A percentile compares a stretch with the other conserved stretches of the same genome.
These are phyloP conservation scores for Mangifera indica DNA, from an alignment of 345 rosid species.

Conservation along the genomic window DNA sequence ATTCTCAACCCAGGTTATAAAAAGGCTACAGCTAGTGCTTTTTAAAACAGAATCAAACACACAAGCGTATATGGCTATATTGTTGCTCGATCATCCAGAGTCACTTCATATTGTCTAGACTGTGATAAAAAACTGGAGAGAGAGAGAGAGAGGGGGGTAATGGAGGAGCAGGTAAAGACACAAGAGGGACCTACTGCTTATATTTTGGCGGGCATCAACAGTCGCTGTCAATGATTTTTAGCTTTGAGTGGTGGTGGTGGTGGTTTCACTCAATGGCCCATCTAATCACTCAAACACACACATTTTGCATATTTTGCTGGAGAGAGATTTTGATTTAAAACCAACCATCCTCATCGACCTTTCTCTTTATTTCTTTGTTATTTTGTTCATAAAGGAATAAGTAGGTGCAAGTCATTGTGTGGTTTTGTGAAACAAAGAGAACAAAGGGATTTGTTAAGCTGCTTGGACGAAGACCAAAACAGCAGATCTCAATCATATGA, in stretches of 20 bases:
- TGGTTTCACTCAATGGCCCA: constrained; percentile 55
- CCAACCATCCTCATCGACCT: constrained; percentile 25
- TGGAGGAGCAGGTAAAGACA: constrained; percentile 49
- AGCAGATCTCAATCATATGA: constrained; percentile 78
- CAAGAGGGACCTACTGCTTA: constrained; percentile 71
- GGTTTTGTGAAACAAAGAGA: constrained; percentile 1
- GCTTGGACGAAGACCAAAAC: constrained; percentile 34
- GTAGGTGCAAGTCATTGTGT: constrained; percentile 19
- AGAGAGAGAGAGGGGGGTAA: constrained; percentile 22
- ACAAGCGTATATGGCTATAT: constrained; percentile 19
- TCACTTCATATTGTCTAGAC: too few species aligned
- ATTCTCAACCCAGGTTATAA: constrained; percentile 2
- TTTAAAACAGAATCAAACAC: constrained; percentile 13
- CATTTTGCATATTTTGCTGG: constrained; percentile 29
- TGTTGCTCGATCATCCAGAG: too few species aligned
- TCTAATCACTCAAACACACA: constrained; percentile 40
- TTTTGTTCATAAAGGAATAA: constrained; percentile 18
- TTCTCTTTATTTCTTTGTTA: constrained; percentile 18
- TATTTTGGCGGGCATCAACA: constrained; percentile 71
- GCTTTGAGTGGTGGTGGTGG: constrained; percentile 43
- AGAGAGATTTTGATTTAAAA: constrained; percentile 33
- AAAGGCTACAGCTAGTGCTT: constrained; percentile 13
- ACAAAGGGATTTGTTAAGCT: constrained; percentile 10
- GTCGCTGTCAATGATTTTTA: constrained; percentile 73
- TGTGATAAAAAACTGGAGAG: constrained; percentile 12